Conservation (phyloP, 2,329 filamentous ascomycete species). For the Aureobasidium zeae region DNA sequence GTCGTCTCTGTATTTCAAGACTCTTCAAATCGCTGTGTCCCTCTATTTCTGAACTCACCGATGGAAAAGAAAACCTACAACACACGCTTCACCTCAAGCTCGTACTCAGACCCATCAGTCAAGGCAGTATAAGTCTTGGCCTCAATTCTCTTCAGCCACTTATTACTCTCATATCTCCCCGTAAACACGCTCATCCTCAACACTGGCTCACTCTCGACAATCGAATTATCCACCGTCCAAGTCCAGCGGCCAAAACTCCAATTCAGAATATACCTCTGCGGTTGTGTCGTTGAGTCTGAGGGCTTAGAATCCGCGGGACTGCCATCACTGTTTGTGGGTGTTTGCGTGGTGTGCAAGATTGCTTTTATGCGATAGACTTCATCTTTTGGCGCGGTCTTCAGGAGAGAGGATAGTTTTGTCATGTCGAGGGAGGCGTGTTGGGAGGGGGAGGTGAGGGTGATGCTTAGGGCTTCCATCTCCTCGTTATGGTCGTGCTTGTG, state of each 20-base stretch:
- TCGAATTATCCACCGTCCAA: conserved; percentile 54
- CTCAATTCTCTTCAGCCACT: conserved; percentile 68
- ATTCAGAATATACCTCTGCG: conserved; percentile 74
- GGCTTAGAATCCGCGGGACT: conserved; percentile 20
- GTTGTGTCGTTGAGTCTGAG: conserved; percentile 30
- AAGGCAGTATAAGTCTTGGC: conserved; percentile 24
- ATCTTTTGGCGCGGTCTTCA: conserved; percentile 73
- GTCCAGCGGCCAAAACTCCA: conserved; percentile 98
- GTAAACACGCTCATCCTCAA: conserved; percentile 69
- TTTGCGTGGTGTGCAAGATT: conserved; percentile 39
- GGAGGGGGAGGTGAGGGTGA: conserved; percentile 45
- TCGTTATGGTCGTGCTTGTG: conserved; percentile 55
- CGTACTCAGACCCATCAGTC: conserved; percentile 30
- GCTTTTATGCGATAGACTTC: conserved; percentile 94
- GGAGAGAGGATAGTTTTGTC: conserved; percentile 53
- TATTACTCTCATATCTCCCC: conserved; percentile 61
- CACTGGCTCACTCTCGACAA: conserved; percentile 28
- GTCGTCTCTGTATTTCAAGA: background rate
- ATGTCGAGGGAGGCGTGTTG: conserved; percentile 38
- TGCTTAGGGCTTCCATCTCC: conserved; percentile 84
- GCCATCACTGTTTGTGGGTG: conserved; percentile 30
- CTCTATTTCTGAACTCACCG: background rate
- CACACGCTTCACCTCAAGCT: conserved; percentile 41
- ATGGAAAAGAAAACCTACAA: conserved; percentile 20
- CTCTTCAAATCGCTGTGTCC: too few species aligned